phyloP scores from a whole-genome alignment of 73 alveolate genomes.

The Paramecium pentaurelia region DNA sequence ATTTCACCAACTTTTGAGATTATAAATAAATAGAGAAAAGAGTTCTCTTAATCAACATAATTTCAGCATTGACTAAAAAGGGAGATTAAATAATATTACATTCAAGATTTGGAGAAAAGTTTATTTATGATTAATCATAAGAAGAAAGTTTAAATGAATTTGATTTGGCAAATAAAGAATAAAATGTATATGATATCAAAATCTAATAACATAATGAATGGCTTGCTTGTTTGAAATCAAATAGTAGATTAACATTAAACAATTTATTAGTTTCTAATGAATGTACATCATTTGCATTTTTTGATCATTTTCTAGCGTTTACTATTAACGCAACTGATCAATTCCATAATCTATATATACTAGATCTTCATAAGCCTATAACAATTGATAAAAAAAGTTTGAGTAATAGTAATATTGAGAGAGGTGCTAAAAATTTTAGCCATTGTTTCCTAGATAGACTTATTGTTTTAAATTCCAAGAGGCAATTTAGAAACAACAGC shows the following conservation, averaged over 20 bases:
- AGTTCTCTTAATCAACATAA: neutral
- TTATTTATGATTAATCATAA: neutral
- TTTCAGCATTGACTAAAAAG: neutral
- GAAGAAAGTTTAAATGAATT: neutral
- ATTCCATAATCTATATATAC: constrained; percentile 77
- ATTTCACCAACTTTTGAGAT: constrained; percentile 7
- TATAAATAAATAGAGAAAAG: neutral
- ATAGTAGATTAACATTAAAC: constrained; percentile 76
- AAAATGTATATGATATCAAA: neutral
- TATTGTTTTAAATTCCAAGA: constrained; percentile 92
- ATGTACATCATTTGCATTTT: constrained; percentile 82
- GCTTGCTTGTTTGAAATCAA: neutral
- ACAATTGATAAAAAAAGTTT: constrained; percentile 73
- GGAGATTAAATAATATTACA: neutral
- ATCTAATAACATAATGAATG: neutral
- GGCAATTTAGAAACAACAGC: constrained; percentile 94
- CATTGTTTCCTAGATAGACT: constrained; percentile 73
- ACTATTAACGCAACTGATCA: constrained; percentile 83
- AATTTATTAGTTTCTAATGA: constrained; percentile 77
- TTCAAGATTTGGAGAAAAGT: constrained; percentile 51
- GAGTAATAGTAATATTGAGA: constrained; percentile 87
- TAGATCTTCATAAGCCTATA: constrained; percentile 73
- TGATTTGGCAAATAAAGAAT: neutral
- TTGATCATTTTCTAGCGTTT: constrained; percentile 81
- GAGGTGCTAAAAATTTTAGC: constrained; percentile 92